Conservation (phyloP, 2,329 filamentous ascomycete genomes). For the Nothophoma quercina region DNA sequence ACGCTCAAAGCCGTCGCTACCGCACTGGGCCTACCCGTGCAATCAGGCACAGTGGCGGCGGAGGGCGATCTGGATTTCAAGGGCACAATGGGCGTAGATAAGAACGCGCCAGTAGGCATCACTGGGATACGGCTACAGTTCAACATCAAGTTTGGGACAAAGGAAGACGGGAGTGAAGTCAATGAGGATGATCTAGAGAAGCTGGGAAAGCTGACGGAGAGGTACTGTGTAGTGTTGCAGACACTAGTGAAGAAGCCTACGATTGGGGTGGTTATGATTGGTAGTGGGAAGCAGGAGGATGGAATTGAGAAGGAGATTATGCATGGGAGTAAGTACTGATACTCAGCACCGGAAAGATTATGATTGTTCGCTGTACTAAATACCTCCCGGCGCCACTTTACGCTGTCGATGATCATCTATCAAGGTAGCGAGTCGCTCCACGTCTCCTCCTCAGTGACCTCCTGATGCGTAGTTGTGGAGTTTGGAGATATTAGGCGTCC, state of each 20-base stretch:
- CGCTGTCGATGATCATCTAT: no score
- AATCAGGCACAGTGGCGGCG: conserved; percentile 52
- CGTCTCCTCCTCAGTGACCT: no score
- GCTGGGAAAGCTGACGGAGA: conserved; percentile 58
- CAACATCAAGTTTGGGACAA: conserved; percentile 49
- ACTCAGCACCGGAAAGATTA: no score
- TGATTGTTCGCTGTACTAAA: no score
- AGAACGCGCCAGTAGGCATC: conserved; percentile 56
- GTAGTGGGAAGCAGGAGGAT: conserved; percentile 32
- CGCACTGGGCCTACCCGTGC: conserved; percentile 55
- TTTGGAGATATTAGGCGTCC: no score
- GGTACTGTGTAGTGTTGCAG: conserved; percentile 56
- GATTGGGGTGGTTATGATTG: conserved; percentile 36
- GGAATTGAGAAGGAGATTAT: conserved; percentile 28
- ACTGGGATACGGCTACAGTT: conserved; percentile 56
- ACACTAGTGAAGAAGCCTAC: conserved; percentile 42
- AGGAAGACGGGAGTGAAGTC: conserved; percentile 46
- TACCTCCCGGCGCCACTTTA: no score
- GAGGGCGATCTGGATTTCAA: conserved; percentile 60
- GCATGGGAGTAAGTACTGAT: conserved; percentile 21
- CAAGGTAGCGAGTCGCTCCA: no score
- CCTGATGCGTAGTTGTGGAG: no score
- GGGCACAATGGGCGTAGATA: conserved; percentile 59
- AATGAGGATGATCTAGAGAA: conserved; percentile 54
- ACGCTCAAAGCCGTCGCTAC: conserved; percentile 61